Base-by-base conservation (phyloP, 495 filamentous ascomycete genomes). In the Talaromyces trachyspermus region DNA sequence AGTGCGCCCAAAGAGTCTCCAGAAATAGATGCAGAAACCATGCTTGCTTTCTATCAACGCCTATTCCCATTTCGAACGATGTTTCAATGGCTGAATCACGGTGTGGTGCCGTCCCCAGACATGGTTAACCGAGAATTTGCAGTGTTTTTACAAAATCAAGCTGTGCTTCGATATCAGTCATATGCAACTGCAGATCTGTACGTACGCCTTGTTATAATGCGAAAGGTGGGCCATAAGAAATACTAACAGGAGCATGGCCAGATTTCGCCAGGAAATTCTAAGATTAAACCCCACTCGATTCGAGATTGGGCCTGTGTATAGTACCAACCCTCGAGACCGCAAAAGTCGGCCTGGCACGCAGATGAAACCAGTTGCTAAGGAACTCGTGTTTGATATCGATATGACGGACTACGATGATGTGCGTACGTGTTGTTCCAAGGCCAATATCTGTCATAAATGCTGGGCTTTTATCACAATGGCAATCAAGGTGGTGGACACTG, bases 321-420 rank as follows among this genome's bases (percentile, higher is more conserved):
- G 76, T 26, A 83, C 89, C 22, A 95, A 96, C 62, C 92, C 94
- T 0, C 85, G 89, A 46, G 92, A 97, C 49, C 86, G 94, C 55
- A 98, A 98, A 66, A 80, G 79, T 0, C 66, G 95, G 5, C 80
- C 83, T 35, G 60, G 61, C 10, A 66, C 64, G 2, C 67, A 71
- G 51, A 65, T 74, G 61, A 95, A 94, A 63, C 90, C 92, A 2
- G 61, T 94, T 3, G 71, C 82, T 1, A 97, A 97, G 59, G 92
- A 98, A 63, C 67, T 98, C 12, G 94, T 95, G 51, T 97, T 98
- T 68, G 92, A 98, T 82, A 95, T 98, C 54, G 92, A 98, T 77
- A 75, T 98, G 75, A 96, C 91, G 22, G 92, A 97, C 69, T 98
- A 98, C 64, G 92, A 98, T 59, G 86, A 95, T 39, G 86, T 97